Evolutionary conservation across 805 yeast genomes (phyloP), one percentile per base, ranked within the genome.

Genomic region (Wickerhamiella australiensis): DNA sequence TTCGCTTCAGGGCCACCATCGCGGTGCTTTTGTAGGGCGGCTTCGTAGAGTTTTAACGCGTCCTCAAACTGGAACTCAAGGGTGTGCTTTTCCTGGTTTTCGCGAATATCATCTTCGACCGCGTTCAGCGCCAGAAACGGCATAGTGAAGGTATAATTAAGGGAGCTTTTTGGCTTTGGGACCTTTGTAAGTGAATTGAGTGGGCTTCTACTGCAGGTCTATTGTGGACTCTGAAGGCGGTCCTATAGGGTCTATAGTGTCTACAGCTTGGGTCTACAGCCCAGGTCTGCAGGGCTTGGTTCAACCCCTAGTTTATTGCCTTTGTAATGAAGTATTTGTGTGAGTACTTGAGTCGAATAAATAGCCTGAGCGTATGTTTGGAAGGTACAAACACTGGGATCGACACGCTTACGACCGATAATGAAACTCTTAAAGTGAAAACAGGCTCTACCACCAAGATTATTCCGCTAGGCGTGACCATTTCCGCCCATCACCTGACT

Each of bases 11-110:
- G 18, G 20, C 35, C 40, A 4, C 15, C 12, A 1, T 67, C 62
- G 54, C 79, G 77, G 56, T 92, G 90, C 8, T 67, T 66, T 8
- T 65, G 63, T 41, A 92, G 68, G 0, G 96, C 96, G 18, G 66
- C 65, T 57, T 85, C 85, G 61, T 82, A 86, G 11, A 79, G 65
- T 56, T 77, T 78, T 62, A 82, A 81, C 3, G 95, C 92, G 59
- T 83, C 84, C 63, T 92, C 97, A 18, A 80, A 74, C 66, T 90
- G 96, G 21, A 90, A 69, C 61, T 92, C 99, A 44, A 95, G 70
- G 1, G 96, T 82, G 59, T 87, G 95, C 55, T 86, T 90, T 55
- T 88, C 95, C 29, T 81, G 82, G 54, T 85, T 90, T 31, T 76
- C 69, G 17, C 65, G 66, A 4, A 75, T 65, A 46, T 82, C 85